Base-by-base conservation (phyloP, 1,284 basidiomycete species). In the Sporisorium iseilematis-ciliati region DNA sequence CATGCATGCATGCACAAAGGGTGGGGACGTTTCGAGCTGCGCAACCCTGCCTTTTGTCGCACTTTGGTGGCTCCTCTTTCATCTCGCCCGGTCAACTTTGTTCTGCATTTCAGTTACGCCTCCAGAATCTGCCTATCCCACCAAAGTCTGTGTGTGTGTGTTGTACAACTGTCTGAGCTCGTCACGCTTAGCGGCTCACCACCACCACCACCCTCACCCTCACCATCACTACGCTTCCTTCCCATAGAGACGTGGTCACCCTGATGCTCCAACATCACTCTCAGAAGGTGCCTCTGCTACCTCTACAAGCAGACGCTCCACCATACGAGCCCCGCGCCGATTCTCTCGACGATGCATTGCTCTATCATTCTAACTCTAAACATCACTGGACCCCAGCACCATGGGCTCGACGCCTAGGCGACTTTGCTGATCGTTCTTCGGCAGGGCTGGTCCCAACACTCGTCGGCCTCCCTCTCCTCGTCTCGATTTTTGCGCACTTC, bases 231-330 rank as follows among this genome's bases (percentile, higher is more conserved):
- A 21, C n/a, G 20, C 25, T 23, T 3, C 20, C 1, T 8, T 1
- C 4, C 46, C 16, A 29, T 48, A 29, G 26, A 48, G 16, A 52
- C 25, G 29, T 41, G 35, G 45, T 49, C 55, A 26, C 50, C 35
- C 26, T 33, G 16, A 63, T 64, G 61, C 42, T 41, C 26, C 52
- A 52, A 18, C 40, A 42, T 40, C 42, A 52, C 23, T 48, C 53
- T 4, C 67, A 69, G 23, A 69, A 69, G 57, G 35, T 69, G 7
- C 67, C 67, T 55, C 57, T 69, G 48, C 61, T 69, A 7, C 67
- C 67, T 10, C 49, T 69, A 29, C 67, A 64, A 40, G 59, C 26
- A 42, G 59, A 58, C 12, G 42, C 20, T 16, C 25, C 33, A 40
- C 46, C 57, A n/a, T 35, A 23, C n/a, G 18, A 43, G 4, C 29